Conservation (phyloP, 176 grass and related monocot genomes). For the Juncus inflexus region DNA sequence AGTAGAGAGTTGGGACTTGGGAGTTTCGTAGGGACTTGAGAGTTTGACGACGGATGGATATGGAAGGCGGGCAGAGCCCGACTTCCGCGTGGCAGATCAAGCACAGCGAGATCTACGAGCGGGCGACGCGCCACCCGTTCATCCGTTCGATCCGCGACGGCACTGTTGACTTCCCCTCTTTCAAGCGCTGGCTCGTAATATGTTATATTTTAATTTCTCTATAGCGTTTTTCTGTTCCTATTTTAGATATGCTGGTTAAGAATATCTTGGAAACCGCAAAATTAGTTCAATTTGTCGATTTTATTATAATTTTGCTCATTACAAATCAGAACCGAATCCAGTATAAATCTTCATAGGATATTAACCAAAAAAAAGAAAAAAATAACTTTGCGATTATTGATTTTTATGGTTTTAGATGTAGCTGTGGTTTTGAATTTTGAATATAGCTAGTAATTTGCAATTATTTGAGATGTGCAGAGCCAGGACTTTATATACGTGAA, state of each 20-base stretch:
- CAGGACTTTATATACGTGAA: constrained; percentile 69
- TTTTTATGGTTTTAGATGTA: neutral
- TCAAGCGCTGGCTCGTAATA: constrained; percentile 83
- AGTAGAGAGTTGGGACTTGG: no score
- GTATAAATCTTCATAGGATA: no score
- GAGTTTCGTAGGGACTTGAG: neutral
- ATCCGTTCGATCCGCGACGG: constrained; percentile 65
- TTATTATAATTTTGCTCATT: neutral
- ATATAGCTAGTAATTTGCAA: neutral
- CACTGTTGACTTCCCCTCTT: constrained; percentile 50
- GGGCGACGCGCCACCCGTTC: constrained; percentile 70
- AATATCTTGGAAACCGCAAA: no score
- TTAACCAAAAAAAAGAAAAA: no score
- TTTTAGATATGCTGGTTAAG: neutral
- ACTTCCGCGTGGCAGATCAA: constrained; percentile 51
- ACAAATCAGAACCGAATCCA: neutral
- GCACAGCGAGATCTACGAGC: constrained; percentile 52
- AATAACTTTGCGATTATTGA: no score
- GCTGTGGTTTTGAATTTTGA: no score
- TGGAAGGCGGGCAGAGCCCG: constrained; percentile 12
- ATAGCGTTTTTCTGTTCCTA: neutral
- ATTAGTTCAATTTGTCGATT: no score
- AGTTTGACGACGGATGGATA: neutral
- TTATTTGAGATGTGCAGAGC: constrained; percentile 33
- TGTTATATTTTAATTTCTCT: neutral